phyloP scores from a whole-genome alignment of 225 moss, liverwort and hornwort genomes.

The Polytrichum commune region DNA sequence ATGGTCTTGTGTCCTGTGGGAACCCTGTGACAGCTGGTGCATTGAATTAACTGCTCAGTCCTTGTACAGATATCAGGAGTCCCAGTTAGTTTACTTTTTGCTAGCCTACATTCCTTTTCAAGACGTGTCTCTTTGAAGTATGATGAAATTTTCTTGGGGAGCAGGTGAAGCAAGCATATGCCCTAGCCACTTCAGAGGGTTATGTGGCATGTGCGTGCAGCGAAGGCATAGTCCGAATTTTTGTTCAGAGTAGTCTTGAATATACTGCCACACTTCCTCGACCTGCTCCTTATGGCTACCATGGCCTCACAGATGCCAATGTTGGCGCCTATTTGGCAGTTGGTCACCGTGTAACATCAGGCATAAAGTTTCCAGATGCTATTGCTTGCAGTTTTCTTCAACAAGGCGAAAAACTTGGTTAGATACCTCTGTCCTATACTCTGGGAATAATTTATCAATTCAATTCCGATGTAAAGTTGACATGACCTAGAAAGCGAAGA shows the following conservation, averaged over 20 bases:
- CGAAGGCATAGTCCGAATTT: conserved; percentile 67
- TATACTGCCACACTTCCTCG: conserved; percentile 71
- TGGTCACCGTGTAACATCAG: conserved; percentile 58
- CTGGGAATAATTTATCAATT: too few relatives aligned
- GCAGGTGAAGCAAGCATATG: conserved; percentile 74
- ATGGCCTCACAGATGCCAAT: conserved; percentile 72
- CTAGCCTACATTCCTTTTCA: too few relatives aligned
- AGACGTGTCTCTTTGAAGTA: too few relatives aligned
- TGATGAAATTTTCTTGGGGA: conserved; percentile 9
- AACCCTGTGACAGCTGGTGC: too few relatives aligned
- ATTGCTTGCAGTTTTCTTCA: conserved; percentile 63
- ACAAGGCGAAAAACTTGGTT: conserved; percentile 67
- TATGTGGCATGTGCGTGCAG: conserved; percentile 72
- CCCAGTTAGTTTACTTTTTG: too few relatives aligned
- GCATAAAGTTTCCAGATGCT: conserved; percentile 71
- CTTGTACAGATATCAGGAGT: too few relatives aligned
- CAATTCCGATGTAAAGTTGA: too few relatives aligned
- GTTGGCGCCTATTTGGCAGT: conserved; percentile 61
- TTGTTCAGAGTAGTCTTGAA: conserved; percentile 55
- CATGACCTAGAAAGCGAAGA: too few relatives aligned
- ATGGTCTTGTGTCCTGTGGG: too few relatives aligned
- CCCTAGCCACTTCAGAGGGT: conserved; percentile 57
- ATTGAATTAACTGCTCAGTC: too few relatives aligned
- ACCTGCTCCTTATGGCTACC: conserved; percentile 72
- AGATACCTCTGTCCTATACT: not conserved